phyloP scores from a whole-genome alignment of 352 stramenopile genomes.

The Phytophthora citrophthora region DNA sequence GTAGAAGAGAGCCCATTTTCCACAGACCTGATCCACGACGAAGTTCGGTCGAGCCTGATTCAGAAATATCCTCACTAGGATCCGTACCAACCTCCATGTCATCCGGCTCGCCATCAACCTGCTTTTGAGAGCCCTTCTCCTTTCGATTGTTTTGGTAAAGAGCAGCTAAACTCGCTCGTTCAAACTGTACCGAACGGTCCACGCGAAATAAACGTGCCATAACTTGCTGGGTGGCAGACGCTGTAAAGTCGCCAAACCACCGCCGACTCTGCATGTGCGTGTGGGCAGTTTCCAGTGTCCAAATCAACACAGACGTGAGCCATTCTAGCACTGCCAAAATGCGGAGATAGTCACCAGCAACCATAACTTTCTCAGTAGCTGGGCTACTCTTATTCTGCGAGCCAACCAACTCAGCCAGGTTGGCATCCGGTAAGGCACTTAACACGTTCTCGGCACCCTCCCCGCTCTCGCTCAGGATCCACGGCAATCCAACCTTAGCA shows the following conservation, averaged over 20 bases:
- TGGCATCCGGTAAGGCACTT: slow-evolving; percentile 62
- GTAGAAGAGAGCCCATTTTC: slow-evolving; percentile 81
- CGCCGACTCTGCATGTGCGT: slow-evolving; percentile 73
- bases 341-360: slow-evolving; percentile 71
- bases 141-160: slow-evolving; percentile 50
- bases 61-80: slow-evolving; percentile 5
- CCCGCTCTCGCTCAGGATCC: slow-evolving; percentile 50
- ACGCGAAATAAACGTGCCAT: slow-evolving; percentile 74
- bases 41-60: slow-evolving; percentile 2
- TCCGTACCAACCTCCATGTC: slow-evolving; percentile 18
- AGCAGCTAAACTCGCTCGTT: slow-evolving; percentile 69
- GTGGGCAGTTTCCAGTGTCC: slow-evolving; percentile 80
- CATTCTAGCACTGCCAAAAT: slow-evolving; percentile 77
- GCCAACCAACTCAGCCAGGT: slow-evolving; percentile 54
- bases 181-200: slow-evolving; percentile 73
- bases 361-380: slow-evolving; percentile 43
- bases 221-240: slow-evolving; percentile 57
- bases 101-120: slow-evolving; percentile 14
- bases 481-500: slow-evolving; percentile 47
- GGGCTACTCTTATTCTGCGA: slow-evolving; percentile 22
- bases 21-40: slow-evolving; percentile 50
- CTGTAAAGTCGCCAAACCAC: slow-evolving; percentile 81
- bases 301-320: slow-evolving; percentile 76
- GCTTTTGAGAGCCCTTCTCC: slow-evolving; percentile 12
- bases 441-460: slow-evolving; percentile 69